These are phyloP conservation scores for Artemisia argyi DNA, from an alignment of 129 eudicot genomes.

Conservation along the genomic window DNA sequence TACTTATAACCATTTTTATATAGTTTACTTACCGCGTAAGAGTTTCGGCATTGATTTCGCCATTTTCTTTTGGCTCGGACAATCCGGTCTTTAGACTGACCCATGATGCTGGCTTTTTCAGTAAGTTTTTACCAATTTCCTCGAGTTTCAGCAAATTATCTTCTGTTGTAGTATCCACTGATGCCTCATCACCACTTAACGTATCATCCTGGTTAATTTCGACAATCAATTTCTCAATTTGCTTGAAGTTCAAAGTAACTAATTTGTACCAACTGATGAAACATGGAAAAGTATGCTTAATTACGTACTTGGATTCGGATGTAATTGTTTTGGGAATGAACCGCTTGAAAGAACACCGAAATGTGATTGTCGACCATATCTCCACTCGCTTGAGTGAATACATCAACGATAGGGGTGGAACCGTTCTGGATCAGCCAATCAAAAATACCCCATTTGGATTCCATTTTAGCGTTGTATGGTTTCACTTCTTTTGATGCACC, in stretches of 20 bases:
- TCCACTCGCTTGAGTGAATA: constrained; percentile 48
- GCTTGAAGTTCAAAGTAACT: not conserved
- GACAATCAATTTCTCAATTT: not conserved
- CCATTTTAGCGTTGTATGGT: constrained; percentile 40
- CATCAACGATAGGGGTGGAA: constrained; percentile 45
- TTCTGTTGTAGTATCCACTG: constrained; percentile 42
- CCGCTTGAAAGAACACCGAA: constrained; percentile 47
- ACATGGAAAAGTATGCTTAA: not conserved
- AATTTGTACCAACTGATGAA: not conserved
- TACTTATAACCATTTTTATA: not conserved
- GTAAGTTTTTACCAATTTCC: constrained; percentile 44
- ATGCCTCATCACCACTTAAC: constrained; percentile 39
- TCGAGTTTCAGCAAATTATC: constrained; percentile 48
- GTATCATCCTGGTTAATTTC: constrained; percentile 46
- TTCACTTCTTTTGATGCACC: constrained; percentile 42
- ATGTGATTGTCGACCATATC: constrained; percentile 53
- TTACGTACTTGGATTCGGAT: constrained; percentile 50
- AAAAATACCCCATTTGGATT: constrained; percentile 57
- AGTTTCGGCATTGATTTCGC: constrained; percentile 48
- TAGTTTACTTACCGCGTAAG: constrained; percentile 38
- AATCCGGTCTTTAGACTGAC: constrained; percentile 42
- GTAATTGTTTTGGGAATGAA: constrained; percentile 41
- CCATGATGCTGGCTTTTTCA: constrained; percentile 48
- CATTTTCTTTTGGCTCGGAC: constrained; percentile 31
- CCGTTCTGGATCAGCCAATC: constrained; percentile 48